Evolutionary conservation across 2,329 filamentous ascomycete species (phyloP).

Genomic region (Cladosporium oxysporum): DNA sequence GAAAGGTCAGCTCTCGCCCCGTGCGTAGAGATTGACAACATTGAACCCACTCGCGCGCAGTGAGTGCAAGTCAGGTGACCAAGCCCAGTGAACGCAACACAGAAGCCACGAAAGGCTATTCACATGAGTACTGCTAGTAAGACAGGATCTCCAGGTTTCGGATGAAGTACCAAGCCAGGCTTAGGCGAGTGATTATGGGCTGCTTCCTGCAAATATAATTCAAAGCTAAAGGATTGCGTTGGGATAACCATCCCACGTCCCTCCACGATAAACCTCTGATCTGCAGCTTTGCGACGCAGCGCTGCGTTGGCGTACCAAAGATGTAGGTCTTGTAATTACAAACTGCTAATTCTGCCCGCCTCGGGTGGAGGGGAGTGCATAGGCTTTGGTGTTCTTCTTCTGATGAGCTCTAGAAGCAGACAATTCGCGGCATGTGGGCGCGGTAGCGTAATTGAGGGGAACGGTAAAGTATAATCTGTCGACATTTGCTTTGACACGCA

Average conservation of each 20-base stretch:
- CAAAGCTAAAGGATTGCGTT: background rate
- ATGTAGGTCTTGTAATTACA: background rate
- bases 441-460: background rate
- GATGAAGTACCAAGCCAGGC: background rate
- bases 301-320: constrained; percentile 1
- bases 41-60: background rate
- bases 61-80: constrained; percentile 6
- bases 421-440: background rate
- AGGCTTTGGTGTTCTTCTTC: background rate
- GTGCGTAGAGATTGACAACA: background rate
- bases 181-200: background rate
- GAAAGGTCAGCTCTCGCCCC: background rate
- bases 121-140: background rate
- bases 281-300: background rate
- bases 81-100: background rate
- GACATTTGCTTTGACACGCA: background rate
- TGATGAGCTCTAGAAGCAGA: background rate
- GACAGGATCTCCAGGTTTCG: background rate
- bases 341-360: background rate
- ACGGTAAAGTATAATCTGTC: background rate
- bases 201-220: background rate
- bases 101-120: background rate
- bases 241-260: background rate
- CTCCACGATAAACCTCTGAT: background rate
- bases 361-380: background rate